Evolutionary conservation across 352 stramenopile species (phyloP).

Genomic region (Pythium apleroticum): DNA sequence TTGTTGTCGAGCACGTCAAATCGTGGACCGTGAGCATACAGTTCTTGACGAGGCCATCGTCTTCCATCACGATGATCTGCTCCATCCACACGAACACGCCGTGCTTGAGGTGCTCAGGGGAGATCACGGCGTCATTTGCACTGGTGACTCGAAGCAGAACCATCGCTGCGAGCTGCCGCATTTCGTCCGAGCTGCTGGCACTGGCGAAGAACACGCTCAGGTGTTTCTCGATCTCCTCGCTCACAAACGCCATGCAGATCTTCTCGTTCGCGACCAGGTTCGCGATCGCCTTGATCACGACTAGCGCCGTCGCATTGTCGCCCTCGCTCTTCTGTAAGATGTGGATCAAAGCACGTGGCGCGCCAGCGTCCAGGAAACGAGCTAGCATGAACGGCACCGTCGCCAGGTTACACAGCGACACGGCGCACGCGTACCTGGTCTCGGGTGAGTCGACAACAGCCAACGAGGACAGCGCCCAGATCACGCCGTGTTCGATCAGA

Average conservation of each 20-base stretch:
- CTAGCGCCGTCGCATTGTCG: constrained; percentile 42
- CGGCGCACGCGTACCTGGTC: constrained; percentile 55
- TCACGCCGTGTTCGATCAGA: constrained; percentile 70
- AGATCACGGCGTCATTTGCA: constrained; percentile 68
- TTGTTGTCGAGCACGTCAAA: constrained; percentile 54
- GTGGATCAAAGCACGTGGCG: constrained; percentile 58
- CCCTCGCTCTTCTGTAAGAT: constrained; percentile 43
- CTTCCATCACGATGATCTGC: constrained; percentile 77
- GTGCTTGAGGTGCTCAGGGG: constrained; percentile 55
- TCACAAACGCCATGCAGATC: constrained; percentile 67
- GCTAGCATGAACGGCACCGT: constrained; percentile 52
- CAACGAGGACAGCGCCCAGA: constrained; percentile 75
- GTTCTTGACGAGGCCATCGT: constrained; percentile 69
- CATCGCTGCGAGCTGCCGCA: constrained; percentile 71
- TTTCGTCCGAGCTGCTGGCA: constrained; percentile 41
- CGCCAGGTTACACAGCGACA: constrained; percentile 80
- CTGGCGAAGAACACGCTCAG: constrained; percentile 55
- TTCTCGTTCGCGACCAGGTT: constrained; percentile 80
- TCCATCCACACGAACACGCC: constrained; percentile 79
- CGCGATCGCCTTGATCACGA: constrained; percentile 71
- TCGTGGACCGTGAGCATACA: constrained; percentile 78
- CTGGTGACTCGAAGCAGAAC: constrained; percentile 69
- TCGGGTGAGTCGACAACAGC: constrained; percentile 55
- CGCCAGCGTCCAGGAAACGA: constrained; percentile 69
- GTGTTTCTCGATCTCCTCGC: constrained; percentile 68